phyloP scores from a whole-genome alignment of 768 basidiomycete species.

The Cyclocybe cylindracea region DNA sequence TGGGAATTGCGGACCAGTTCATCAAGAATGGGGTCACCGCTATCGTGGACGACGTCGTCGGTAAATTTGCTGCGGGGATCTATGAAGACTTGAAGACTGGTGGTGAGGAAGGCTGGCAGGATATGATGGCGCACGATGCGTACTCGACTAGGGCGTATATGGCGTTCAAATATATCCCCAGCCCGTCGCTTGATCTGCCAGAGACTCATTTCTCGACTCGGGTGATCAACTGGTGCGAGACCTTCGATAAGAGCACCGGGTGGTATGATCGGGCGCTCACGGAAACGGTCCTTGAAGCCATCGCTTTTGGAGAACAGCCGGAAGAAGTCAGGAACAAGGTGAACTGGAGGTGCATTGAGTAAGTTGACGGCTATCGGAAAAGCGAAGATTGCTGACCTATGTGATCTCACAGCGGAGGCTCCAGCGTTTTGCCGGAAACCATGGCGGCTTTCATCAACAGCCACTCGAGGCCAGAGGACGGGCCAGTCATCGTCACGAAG shows the following conservation, averaged over 20 bases:
- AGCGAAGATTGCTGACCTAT: background rate
- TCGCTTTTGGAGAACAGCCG: constrained; percentile 5
- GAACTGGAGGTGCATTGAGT: constrained; percentile 10
- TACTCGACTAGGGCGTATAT: constrained; percentile 29
- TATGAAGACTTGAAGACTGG: constrained; percentile 21
- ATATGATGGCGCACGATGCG: constrained; percentile 24
- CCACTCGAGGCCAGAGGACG: background rate
- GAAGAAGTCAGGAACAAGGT: background rate
- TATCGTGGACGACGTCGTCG: constrained; percentile 15
- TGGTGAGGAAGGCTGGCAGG: constrained; percentile 21
- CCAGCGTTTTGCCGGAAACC: constrained; percentile 4
- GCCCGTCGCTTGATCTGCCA: constrained; percentile 1
- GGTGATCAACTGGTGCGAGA: constrained; percentile 35
- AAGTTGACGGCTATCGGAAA: background rate
- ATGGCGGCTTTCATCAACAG: background rate
- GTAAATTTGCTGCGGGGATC: constrained; percentile 22
- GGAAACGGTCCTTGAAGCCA: constrained; percentile 31
- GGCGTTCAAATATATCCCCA: constrained; percentile 18
- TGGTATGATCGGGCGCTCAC: constrained; percentile 34
- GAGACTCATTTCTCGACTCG: background rate
- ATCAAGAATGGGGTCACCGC: constrained; percentile 10
- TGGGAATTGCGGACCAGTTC: constrained; percentile 12
- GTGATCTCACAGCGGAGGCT: background rate
- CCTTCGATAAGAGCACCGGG: constrained; percentile 28
- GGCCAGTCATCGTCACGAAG: background rate